Evolutionary conservation across 2,329 filamentous ascomycete genomes (phyloP).

Genomic region (Metarhizium anisopliae): DNA sequence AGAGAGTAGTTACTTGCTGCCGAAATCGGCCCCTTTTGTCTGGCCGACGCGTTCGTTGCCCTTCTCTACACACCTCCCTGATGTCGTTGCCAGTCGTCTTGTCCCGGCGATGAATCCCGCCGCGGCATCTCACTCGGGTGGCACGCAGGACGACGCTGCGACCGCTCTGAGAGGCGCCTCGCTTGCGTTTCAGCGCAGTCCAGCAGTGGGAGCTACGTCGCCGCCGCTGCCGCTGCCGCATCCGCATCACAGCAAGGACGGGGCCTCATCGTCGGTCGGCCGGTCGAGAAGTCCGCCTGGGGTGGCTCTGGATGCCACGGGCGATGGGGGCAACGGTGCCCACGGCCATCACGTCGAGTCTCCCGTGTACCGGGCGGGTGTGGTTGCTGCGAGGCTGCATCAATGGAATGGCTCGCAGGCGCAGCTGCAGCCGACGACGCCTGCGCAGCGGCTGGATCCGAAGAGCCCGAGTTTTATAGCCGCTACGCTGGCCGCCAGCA

Average conservation of each 20-base stretch:
- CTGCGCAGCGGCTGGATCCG: constrained; percentile 20
- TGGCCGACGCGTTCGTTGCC: neutral
- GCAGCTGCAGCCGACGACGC: neutral
- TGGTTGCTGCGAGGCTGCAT: constrained; percentile 13
- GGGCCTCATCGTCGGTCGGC: constrained; percentile 18
- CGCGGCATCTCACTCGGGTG: constrained; percentile 18
- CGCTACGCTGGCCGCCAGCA: constrained; percentile 51
- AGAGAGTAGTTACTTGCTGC: too few species aligned
- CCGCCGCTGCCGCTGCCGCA: constrained; percentile 5
- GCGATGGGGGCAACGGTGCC: neutral
- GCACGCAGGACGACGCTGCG: constrained; percentile 26
- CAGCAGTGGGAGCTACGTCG: constrained; percentile 5
- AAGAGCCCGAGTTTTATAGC: constrained; percentile 47
- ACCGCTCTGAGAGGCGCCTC: constrained; percentile 45
- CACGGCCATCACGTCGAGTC: constrained; percentile 6
- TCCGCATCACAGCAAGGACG: neutral
- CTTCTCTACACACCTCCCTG: neutral
- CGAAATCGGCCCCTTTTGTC: neutral
- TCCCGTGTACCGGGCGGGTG: constrained; percentile 1
- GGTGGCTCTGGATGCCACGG: neutral
- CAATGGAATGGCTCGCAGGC: constrained; percentile 12
- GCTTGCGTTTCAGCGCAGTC: constrained; percentile 39
- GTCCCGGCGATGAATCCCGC: constrained; percentile 25
- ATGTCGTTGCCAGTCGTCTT: constrained; percentile 9
- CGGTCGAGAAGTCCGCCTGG: neutral